These are phyloP conservation scores for Scutellaria minor DNA, from an alignment of 257 asterid genomes.

Conservation along the genomic window DNA sequence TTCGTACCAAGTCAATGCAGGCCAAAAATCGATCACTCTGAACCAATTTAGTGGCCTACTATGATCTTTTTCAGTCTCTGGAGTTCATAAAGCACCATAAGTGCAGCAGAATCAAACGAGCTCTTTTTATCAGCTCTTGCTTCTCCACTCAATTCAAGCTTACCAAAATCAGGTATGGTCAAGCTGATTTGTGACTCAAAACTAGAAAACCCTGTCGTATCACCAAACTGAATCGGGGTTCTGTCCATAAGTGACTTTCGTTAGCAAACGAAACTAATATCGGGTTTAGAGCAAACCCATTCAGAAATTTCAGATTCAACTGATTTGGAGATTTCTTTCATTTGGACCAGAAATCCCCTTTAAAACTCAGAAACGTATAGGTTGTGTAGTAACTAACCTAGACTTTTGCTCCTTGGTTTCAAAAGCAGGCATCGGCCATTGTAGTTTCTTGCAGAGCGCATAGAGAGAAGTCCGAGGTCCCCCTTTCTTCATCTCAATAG, in stretches of 20 bases:
- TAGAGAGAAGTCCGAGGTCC: conserved; percentile 79
- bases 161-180: conserved; percentile 65
- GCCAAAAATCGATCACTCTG: too few species aligned
- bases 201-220: conserved; percentile 55
- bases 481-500: conserved; percentile 78
- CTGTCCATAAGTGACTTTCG: conserved; percentile 39
- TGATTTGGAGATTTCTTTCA: too few species aligned
- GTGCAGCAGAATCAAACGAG: conserved; percentile 87
- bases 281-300: too few species aligned
- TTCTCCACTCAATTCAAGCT: conserved; percentile 66
- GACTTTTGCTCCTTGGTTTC: conserved; percentile 66
- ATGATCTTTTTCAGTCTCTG: conserved; percentile 58
- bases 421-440: conserved; percentile 87
- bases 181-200: conserved; percentile 72
- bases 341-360: too few species aligned
- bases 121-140: conserved; percentile 82
- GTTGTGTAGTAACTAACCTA: conserved; percentile 48
- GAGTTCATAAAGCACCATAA: conserved; percentile 68
- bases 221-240: conserved; percentile 57
- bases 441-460: conserved; percentile 70
- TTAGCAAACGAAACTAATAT: background rate
- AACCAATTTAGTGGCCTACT: conserved; percentile 23
- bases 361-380: too few species aligned
- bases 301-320: too few species aligned
- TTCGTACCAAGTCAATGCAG: too few species aligned